These are phyloP conservation scores for Pyricularia grisea DNA, from an alignment of 2,329 filamentous ascomycete species.

Conservation along the genomic window DNA sequence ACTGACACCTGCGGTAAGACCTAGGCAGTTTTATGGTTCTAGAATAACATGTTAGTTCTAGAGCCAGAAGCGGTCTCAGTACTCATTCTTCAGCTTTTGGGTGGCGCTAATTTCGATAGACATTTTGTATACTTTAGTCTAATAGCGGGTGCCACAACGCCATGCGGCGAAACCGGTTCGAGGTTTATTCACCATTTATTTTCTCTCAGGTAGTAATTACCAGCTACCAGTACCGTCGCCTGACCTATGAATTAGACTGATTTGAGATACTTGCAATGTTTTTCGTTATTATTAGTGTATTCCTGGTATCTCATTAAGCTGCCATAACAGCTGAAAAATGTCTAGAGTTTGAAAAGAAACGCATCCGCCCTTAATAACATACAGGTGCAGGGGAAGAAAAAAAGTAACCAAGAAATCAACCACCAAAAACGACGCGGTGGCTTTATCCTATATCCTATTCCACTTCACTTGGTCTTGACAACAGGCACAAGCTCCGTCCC, in stretches of 20 bases:
- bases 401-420: neutral
- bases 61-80: neutral
- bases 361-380: neutral
- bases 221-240: too few species aligned
- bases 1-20: too few species aligned
- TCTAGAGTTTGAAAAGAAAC: neutral
- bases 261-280: neutral
- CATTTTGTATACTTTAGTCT: neutral
- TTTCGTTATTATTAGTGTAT: neutral
- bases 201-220: too few species aligned
- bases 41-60: neutral
- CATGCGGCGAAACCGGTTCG: neutral
- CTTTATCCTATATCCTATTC: neutral
- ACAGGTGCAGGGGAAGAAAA: neutral
- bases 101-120: neutral
- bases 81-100: neutral
- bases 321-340: neutral
- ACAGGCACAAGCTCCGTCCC: slow-evolving; percentile 62
- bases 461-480: slow-evolving; percentile 24
- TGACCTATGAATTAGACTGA: too few species aligned
- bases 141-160: neutral
- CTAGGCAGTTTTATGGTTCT: neutral
- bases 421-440: neutral
- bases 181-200: too few species aligned
- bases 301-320: neutral